Base-by-base conservation (phyloP, 2,329 filamentous ascomycete genomes). In the Xylaria arbuscula region DNA sequence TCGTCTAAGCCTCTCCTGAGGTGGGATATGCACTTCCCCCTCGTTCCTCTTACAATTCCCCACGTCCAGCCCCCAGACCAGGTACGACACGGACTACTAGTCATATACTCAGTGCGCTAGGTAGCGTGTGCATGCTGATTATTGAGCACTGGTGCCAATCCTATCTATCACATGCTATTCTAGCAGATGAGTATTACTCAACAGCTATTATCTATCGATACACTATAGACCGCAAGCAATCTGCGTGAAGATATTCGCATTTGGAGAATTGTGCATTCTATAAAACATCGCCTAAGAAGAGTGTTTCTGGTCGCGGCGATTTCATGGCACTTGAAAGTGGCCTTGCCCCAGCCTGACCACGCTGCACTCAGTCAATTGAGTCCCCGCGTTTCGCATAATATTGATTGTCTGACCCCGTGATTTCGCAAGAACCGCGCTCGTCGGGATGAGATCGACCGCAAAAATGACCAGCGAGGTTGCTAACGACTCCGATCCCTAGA, bases 361-460 rank as follows among this genome's bases (percentile, higher is more conserved):
- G 19, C 53, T 38, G 28, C 48, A 34, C 54, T 54, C 19, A 56
- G 65, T 53, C 55, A 60, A 64, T 48, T 19, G n/a, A 47, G 55
- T 65, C 50, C 55, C 57, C 51, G 62, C 57, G 38, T 19, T 58
- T 61, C 42, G 34, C 17, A 51, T 36, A 15, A 48, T 22, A 24
- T 55, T 22, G 45, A 47, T 13, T 40, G 38, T 58, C 19, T 40
- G 48, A 24, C 45, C 50, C 62, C 57, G 45, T 28, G 19, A 54
- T 68, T 32, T 54, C 22, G 8, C 28, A 62, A 48, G 28, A 54
- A 51, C 15, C 2, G 34, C 42, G 32, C 62, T 59, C 58, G 48
- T 66, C 67, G 67, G 67, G 32, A 40, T n/a, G 62, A 69, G 62
- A 66, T 66, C 32, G 34, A 58, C 67, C 67, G 67, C 17, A 28